Evolutionary conservation across 2,329 filamentous ascomycete species (phyloP).

Genomic region (Clarireedia hainanense): DNA sequence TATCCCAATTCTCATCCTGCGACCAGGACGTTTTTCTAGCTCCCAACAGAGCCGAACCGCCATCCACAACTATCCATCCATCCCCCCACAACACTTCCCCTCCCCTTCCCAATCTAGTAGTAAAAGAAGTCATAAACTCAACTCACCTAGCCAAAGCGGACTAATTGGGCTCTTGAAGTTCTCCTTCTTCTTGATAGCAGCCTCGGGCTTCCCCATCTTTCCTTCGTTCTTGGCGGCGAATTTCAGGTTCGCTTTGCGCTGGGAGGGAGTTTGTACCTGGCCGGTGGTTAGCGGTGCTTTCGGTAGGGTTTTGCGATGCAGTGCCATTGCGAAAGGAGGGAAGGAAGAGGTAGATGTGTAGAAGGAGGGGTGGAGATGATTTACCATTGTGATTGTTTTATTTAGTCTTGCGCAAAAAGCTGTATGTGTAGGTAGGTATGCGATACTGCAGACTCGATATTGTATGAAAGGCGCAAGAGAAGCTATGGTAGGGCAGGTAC

Average conservation of each 20-base stretch:
- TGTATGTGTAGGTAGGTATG: neutral
- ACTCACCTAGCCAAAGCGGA: constrained; percentile 54
- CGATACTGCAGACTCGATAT: neutral
- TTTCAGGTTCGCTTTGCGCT: constrained; percentile 72
- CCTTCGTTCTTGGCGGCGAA: constrained; percentile 66
- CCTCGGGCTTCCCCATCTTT: constrained; percentile 67
- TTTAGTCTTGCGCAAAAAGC: neutral
- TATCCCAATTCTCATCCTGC: neutral
- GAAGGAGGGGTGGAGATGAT: neutral
- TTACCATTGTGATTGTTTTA: neutral
- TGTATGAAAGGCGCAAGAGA: neutral
- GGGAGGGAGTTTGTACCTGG: constrained; percentile 79
- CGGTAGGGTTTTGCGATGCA: neutral
- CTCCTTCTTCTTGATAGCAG: constrained; percentile 52
- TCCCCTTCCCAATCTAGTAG: neutral
- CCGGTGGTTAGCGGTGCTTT: neutral
- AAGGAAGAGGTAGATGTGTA: neutral
- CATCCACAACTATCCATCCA: neutral
- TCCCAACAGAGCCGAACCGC: no score
- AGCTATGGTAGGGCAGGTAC: no score
- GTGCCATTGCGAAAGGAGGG: neutral
- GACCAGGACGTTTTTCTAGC: no score
- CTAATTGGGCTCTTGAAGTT: constrained; percentile 47
- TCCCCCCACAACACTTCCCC: neutral
- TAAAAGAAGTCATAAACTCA: neutral